Conservation (phyloP, 257 asterid genomes). For the Solanum ossicruentum region DNA sequence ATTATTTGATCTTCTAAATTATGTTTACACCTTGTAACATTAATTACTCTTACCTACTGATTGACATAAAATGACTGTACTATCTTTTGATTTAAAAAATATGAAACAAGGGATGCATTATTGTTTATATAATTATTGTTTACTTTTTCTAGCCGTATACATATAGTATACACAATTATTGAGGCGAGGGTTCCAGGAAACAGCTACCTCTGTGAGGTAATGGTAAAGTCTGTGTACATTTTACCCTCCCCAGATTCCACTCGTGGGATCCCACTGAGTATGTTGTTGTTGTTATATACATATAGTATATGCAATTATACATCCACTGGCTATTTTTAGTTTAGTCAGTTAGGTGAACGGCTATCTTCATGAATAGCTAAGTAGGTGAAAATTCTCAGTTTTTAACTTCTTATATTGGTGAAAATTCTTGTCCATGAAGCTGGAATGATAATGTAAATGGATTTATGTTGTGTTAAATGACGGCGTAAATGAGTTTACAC, state of each 20-base stretch:
- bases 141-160: background rate
- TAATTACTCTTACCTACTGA: constrained; percentile 8
- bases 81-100: background rate
- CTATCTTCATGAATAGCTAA: background rate
- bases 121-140: background rate
- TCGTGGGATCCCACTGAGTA: too few relatives aligned
- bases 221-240: too few relatives aligned
- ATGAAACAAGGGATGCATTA: background rate
- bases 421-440: background rate
- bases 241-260: too few relatives aligned
- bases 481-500: background rate
- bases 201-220: too few relatives aligned
- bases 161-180: background rate
- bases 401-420: background rate
- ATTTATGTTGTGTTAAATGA: background rate
- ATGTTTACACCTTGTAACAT: constrained; percentile 3
- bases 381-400: background rate
- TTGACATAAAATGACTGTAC: constrained; percentile 6
- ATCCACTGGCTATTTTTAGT: background rate
- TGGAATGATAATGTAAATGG: background rate
- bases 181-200: too few relatives aligned
- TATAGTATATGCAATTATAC: background rate
- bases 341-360: background rate
- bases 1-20: constrained; percentile 10
- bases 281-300: background rate